Conservation (phyloP, 2,329 filamentous ascomycete species). For the Achaetomium macrosporum region DNA sequence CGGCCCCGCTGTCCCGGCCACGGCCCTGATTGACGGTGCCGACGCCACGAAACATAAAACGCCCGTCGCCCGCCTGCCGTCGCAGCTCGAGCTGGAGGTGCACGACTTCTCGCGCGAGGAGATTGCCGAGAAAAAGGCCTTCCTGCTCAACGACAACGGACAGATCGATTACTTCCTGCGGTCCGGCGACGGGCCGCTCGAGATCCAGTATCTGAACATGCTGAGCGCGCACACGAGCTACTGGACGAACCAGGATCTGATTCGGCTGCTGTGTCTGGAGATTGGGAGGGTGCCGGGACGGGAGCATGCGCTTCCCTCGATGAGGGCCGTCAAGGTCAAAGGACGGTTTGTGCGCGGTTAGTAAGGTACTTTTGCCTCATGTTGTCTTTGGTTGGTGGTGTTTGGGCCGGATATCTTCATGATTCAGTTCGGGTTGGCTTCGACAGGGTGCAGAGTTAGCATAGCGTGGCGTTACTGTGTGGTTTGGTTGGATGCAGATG, state of each 20-base stretch:
- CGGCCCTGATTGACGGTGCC: neutral
- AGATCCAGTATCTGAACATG: slow-evolving; percentile 97
- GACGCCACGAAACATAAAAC: slow-evolving; percentile 24
- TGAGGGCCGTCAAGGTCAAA: slow-evolving; percentile 55
- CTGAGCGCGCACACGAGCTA: slow-evolving; percentile 91
- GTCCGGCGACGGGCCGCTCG: slow-evolving; percentile 78
- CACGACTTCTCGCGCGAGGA: slow-evolving; percentile 93
- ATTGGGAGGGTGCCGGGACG: slow-evolving; percentile 70
- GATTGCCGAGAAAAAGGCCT: slow-evolving; percentile 82
- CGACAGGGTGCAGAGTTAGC: too few relatives aligned
- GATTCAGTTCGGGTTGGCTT: too few relatives aligned
- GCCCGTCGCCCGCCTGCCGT: slow-evolving; percentile 47
- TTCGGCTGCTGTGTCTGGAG: slow-evolving; percentile 85
- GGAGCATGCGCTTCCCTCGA: slow-evolving; percentile 48
- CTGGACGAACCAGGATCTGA: slow-evolving; percentile 81
- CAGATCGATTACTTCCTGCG: slow-evolving; percentile 88
- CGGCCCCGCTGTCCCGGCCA: slow-evolving; percentile 24
- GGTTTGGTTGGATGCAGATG: too few relatives aligned
- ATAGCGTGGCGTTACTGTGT: too few relatives aligned
- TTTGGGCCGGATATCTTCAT: neutral
- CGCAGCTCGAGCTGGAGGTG: slow-evolving; percentile 82
- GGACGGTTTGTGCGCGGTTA: slow-evolving; percentile 22
- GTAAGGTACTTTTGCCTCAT: neutral
- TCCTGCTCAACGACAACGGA: slow-evolving; percentile 88
- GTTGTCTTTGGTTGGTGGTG: neutral